Evolutionary conservation across 2,329 filamentous ascomycete species (phyloP).

Genomic region (Microdochium paspali): DNA sequence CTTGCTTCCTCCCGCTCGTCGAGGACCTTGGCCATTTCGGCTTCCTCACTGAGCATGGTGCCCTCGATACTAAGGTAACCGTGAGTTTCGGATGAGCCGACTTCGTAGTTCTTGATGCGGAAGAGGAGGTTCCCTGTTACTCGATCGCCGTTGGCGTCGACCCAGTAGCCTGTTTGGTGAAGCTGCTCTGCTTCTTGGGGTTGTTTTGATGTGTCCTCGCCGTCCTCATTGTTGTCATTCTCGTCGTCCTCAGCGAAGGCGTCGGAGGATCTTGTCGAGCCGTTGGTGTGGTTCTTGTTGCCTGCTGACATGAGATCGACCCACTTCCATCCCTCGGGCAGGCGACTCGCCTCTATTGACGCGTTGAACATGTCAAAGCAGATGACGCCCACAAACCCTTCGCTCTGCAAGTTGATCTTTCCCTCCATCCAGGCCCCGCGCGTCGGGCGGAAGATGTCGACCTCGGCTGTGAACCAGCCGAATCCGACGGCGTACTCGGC

Average conservation of each 20-base stretch:
- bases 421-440: slow-evolving; percentile 70
- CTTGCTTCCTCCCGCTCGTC: slow-evolving; percentile 36
- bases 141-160: slow-evolving; percentile 58
- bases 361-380: slow-evolving; percentile 92
- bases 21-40: slow-evolving; percentile 51
- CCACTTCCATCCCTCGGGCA: slow-evolving; percentile 78
- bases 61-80: slow-evolving; percentile 82
- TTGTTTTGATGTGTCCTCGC: no score
- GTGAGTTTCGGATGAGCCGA: slow-evolving; percentile 62
- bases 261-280: slow-evolving; percentile 23
- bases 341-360: slow-evolving; percentile 65
- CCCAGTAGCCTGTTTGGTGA: slow-evolving; percentile 62
- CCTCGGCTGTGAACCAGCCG: slow-evolving; percentile 80
- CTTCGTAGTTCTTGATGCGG: slow-evolving; percentile 77
- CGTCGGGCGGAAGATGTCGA: slow-evolving; percentile 71
- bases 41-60: slow-evolving; percentile 65
- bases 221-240: slow-evolving; percentile 18
- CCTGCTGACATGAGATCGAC: slow-evolving; percentile 46
- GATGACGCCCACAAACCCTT: slow-evolving; percentile 80
- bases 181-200: slow-evolving; percentile 44
- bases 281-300: slow-evolving; percentile 10
- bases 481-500: slow-evolving; percentile 83
- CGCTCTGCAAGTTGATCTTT: slow-evolving; percentile 75
- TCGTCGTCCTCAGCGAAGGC: slow-evolving; percentile 18
- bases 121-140: slow-evolving; percentile 66